Base-by-base conservation (phyloP, 1,284 basidiomycete genomes). In the Ganoderma sinense region DNA sequence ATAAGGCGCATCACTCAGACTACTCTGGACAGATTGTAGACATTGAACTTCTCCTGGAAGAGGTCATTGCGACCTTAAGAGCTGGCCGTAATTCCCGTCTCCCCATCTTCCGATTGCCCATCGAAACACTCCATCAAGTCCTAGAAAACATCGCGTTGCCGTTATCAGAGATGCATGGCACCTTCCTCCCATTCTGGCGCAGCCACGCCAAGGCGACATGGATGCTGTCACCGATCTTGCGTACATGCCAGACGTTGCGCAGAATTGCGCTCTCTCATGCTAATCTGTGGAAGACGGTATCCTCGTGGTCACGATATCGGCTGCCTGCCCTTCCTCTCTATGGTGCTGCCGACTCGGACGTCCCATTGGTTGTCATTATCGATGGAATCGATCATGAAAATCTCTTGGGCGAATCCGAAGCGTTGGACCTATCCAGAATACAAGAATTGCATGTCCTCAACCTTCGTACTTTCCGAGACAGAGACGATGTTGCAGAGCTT, bases 81-180 rank as follows among this genome's bases (percentile, higher is more conserved):
- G 33, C 16, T n/a, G 10, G 33, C 23, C 33, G 33, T 20, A 59
- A 59, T 29, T 8, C 62, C 18, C 26, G 18, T n/a, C 26, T 36
- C n/a, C 45, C 45, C 23, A 18, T 51, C 16, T 39, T 59, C 33
- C 10, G 11, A 5, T 10, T 63, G 29, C 62, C 62, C 1, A 8
- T 51, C 16, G 62, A 63, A 41, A 36, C 23, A 23, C n/a, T 63
- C n/a, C 62, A 51, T 11, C n/a, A 31, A 18, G 40, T 63, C 33
- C 18, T 63, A 18, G 41, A 45, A 8, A n/a, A 51, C 10, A 11
- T 63, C 7, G 45, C 45, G 6, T 14, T 23, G 5, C 45, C 33
- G 13, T 13, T 48, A 14, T 31, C 20, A 26, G 4, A 33, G 7
- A 36, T 14, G 1, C 4, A n/a, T 20, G 6, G 40, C 31, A 6